phyloP scores from a whole-genome alignment of 2,329 filamentous ascomycete species.

The Colletotrichum kahawae region DNA sequence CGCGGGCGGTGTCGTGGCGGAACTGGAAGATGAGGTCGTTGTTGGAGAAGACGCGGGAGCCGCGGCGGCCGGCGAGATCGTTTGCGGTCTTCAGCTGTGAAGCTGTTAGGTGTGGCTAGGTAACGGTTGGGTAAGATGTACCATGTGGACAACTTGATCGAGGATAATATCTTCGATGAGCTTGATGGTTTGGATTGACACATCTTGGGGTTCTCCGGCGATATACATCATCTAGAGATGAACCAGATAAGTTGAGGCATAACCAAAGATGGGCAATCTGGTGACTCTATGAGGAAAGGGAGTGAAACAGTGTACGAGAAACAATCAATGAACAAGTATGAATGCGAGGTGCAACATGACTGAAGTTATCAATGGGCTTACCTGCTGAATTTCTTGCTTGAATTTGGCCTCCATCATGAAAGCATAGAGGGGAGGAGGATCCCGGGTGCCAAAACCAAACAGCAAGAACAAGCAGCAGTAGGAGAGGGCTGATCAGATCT shows the following conservation, averaged over 20 bases:
- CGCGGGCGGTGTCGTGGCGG: constrained; percentile 24
- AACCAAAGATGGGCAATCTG: fast-evolving
- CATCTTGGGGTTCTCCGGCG: constrained; percentile 23
- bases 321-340: neutral
- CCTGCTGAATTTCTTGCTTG: constrained; percentile 19
- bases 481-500: neutral
- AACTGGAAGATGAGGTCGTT: constrained; percentile 29
- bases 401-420: neutral
- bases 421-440: neutral
- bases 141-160: constrained; percentile 23
- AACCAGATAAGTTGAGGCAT: neutral
- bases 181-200: constrained; percentile 20
- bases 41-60: constrained; percentile 23
- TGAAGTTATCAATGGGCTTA: neutral
- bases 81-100: constrained; percentile 22
- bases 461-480: neutral
- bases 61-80: constrained; percentile 25
- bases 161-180: constrained; percentile 26
- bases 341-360: too few relatives aligned
- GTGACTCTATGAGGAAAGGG: fast-evolving
- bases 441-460: neutral
- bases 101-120: neutral
- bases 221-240: constrained; percentile 27
- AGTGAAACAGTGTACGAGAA: neutral
- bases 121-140: neutral